Base-by-base conservation (phyloP, 2,329 filamentous ascomycete genomes). In the Exutisphaerella laricina region DNA sequence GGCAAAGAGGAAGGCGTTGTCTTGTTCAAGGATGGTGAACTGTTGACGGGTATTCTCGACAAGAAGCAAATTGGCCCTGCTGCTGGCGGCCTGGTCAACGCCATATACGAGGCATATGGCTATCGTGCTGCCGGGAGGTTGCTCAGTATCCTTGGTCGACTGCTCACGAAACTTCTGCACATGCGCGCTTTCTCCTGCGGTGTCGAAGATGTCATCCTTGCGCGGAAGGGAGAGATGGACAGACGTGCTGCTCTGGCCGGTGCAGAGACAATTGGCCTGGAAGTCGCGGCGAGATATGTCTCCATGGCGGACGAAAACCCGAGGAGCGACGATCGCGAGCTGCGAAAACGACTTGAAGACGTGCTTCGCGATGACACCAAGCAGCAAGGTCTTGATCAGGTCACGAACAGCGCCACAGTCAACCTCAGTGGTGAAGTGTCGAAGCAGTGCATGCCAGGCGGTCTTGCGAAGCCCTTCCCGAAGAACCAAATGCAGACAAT, bases 401-500 rank as follows among this genome's bases (percentile, higher is more conserved):
- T 97, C 53, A 87, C 87, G 66, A 97, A 94, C 60, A 73, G 77
- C 18, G 74, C 75, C 37, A 84, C 80, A 38, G 73, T 74, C 9
- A 67, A 75, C 3, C 77, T 98, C 18, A 96, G 90, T 3, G 82
- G 85, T 12, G 77, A 73, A 1, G 82, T 97, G 32, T 94, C 89
- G 7, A 74, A 74, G 34, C 77, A 78, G 2, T 95, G 88, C 66
- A 75, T 98, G 53, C 92, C 92, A 0, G 68, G 71, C 14, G 88
- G 86, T 30, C 77, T 98, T 20, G 81, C 86, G 58, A 98, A 97
- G 68, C 79, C 85, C 5, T 98, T 98, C 66, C 92, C 92, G 1
- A 84, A 84, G 61, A 98, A 98, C 61, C 90, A 97, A 68, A 98
- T 98, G 90, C 92, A 98, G 72, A 81, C 86, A 53, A 98, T 98